phyloP scores from a whole-genome alignment of 768 basidiomycete species.

The Suillus weaverae region DNA sequence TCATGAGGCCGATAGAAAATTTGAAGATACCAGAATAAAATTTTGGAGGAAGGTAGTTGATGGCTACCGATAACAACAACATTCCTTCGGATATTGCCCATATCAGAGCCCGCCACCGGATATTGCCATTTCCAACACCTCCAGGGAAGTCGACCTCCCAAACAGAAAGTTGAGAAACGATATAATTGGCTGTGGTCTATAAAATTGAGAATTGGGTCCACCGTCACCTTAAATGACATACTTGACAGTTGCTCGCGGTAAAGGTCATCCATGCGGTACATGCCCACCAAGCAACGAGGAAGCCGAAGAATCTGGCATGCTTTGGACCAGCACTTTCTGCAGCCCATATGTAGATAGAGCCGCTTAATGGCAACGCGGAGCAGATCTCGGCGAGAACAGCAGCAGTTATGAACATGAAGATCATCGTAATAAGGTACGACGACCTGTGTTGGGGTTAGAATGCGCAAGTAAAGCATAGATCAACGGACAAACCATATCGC shows the following conservation, averaged over 20 bases:
- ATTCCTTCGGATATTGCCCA: slow-evolving; percentile 81
- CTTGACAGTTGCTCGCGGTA: slow-evolving; percentile 85
- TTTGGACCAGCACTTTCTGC: slow-evolving; percentile 90
- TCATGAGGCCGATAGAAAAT: slow-evolving; percentile 69
- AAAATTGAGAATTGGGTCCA: slow-evolving; percentile 1
- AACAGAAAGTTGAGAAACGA: slow-evolving; percentile 80
- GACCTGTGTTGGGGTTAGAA: slow-evolving; percentile 57
- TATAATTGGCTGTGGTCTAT: slow-evolving; percentile 86
- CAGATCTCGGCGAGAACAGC: slow-evolving; percentile 88
- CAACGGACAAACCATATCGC: slow-evolving; percentile 65
- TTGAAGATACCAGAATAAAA: slow-evolving; percentile 77
- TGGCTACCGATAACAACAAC: slow-evolving; percentile 67
- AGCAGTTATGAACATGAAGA: slow-evolving; percentile 89
- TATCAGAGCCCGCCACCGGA: slow-evolving; percentile 85
- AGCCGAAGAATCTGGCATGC: slow-evolving; percentile 83
- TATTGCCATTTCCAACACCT: slow-evolving; percentile 62
- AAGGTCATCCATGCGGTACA: slow-evolving; percentile 98
- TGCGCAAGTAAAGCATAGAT: background rate
- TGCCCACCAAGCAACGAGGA: slow-evolving; percentile 92
- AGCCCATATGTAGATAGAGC: slow-evolving; percentile 94
- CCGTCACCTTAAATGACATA: slow-evolving; percentile 27
- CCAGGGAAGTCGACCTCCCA: slow-evolving; percentile 85
- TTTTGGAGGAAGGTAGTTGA: slow-evolving; percentile 84
- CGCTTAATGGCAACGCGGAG: slow-evolving; percentile 82
- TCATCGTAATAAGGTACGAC: slow-evolving; percentile 75